Evolutionary conservation across 805 yeast species (phyloP).

Genomic region (Wickerhamia fluorescens): DNA sequence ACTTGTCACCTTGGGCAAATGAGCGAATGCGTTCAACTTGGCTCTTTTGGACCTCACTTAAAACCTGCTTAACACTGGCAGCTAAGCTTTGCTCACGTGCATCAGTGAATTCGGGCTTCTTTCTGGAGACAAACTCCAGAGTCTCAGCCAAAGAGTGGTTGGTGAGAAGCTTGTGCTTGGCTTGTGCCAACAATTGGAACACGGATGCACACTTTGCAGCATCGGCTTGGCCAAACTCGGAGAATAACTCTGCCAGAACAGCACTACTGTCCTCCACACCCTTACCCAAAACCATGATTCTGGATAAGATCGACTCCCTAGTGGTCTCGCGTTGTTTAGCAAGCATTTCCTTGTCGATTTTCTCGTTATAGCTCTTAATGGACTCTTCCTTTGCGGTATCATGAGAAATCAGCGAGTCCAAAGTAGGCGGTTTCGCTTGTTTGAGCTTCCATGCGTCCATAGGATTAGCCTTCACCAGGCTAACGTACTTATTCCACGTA

Average conservation of each 20-base stretch:
- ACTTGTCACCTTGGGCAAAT: conserved; percentile 17
- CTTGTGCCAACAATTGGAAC: conserved; percentile 20
- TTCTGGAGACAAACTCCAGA: conserved; percentile 23
- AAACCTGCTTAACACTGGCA: conserved; percentile 26
- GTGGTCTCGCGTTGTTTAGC: conserved; percentile 33
- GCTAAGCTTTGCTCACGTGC: conserved; percentile 26
- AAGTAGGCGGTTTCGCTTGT: conserved; percentile 34
- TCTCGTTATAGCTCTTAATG: conserved; percentile 27
- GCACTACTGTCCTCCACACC: conserved; percentile 18
- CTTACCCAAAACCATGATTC: conserved; percentile 31
- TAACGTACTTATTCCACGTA: conserved; percentile 70
- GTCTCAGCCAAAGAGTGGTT: conserved; percentile 13
- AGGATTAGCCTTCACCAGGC: conserved; percentile 50
- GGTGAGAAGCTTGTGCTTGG: conserved; percentile 19
- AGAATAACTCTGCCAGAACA: conserved; percentile 11
- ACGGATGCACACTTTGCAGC: conserved; percentile 30
- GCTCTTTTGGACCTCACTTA: conserved; percentile 29
- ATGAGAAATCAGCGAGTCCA: conserved; percentile 17
- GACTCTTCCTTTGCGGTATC: conserved; percentile 8
- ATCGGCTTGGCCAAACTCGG: conserved; percentile 13
- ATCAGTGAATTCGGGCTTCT: conserved; percentile 26
- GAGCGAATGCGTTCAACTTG: conserved; percentile 28
- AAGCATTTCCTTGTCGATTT: conserved; percentile 38
- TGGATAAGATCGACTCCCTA: conserved; percentile 40
- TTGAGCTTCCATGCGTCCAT: conserved; percentile 46